Evolutionary conservation across 108 stramenopile genomes (phyloP).

Genomic region (Chaetoceros tenuissimus): DNA sequence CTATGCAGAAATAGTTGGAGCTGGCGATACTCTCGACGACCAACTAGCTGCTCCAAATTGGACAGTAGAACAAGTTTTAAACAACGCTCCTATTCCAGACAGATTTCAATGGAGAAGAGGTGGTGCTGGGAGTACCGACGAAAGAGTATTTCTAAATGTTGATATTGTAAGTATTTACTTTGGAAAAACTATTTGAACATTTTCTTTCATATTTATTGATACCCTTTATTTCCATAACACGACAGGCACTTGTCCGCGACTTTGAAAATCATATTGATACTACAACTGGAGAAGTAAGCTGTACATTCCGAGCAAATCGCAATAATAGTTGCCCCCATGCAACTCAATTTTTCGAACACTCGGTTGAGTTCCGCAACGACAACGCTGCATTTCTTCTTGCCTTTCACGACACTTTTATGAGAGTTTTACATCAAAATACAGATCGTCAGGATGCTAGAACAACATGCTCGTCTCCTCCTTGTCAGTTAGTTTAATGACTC

Average conservation of each 20-base stretch:
- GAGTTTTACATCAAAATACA: slow-evolving; percentile 1
- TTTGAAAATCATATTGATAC: not conserved
- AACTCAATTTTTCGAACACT: not conserved
- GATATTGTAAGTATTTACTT: too few species aligned
- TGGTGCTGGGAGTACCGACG: not conserved
- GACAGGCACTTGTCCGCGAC: not conserved
- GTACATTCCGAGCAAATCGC: not conserved
- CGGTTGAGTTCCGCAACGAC: not conserved
- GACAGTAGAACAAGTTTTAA: slow-evolving; percentile 17
- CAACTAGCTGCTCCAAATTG: slow-evolving; percentile 1
- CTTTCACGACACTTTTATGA: not conserved
- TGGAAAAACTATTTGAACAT: too few species aligned
- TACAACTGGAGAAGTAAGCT: not conserved
- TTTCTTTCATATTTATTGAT: too few species aligned
- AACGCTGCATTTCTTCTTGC: not conserved
- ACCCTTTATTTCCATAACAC: too few species aligned
- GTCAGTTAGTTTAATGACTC: too few species aligned
- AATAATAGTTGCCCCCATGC: not conserved
- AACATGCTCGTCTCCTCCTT: too few species aligned
- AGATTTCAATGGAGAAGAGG: slow-evolving; percentile 24
- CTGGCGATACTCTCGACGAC: not conserved
- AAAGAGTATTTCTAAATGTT: not conserved
- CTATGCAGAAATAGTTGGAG: slow-evolving; percentile 3
- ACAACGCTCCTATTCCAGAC: slow-evolving; percentile 19
- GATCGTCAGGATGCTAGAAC: too few species aligned